Conservation (phyloP, 306 rosid genomes). For the Datisca glomerata region DNA sequence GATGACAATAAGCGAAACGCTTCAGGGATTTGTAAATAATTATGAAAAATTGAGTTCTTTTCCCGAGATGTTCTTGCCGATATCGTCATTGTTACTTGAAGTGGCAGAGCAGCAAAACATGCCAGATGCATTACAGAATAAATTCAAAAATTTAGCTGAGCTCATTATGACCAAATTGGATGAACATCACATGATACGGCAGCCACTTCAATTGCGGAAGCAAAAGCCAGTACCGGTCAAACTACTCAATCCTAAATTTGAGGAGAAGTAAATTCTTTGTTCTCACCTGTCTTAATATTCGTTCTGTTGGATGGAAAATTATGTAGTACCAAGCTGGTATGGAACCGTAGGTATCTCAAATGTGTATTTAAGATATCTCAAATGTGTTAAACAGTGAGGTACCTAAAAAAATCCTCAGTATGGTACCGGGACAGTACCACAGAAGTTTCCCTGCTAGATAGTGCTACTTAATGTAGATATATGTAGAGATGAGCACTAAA, state of each 20-base stretch:
- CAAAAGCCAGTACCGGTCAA: slow-evolving; percentile 74
- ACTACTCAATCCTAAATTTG: slow-evolving; percentile 67
- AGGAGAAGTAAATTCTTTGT: slow-evolving; percentile 51
- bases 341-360: too few species aligned
- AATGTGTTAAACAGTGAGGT: too few species aligned
- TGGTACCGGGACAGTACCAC: too few species aligned
- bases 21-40: slow-evolving; percentile 35
- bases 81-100: slow-evolving; percentile 35
- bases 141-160: slow-evolving; percentile 39
- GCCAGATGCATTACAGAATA: slow-evolving; percentile 33
- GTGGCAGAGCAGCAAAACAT: slow-evolving; percentile 39
- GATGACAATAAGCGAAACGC: slow-evolving; percentile 45
- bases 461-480: too few species aligned
- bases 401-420: too few species aligned
- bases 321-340: too few species aligned
- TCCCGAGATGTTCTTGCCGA: slow-evolving; percentile 68
- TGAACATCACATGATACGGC: slow-evolving; percentile 36
- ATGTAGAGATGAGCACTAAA: slow-evolving; percentile 11
- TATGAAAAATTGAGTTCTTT: slow-evolving; percentile 63
- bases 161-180: slow-evolving; percentile 41
- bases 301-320: background rate
- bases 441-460: too few species aligned
- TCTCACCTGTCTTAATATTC: background rate
- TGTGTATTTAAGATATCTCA: too few species aligned
- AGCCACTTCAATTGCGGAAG: slow-evolving; percentile 82